Percentiles rank a stretch among this genome's conserved stretches.
These are phyloP conservation scores for Mrakia gelida DNA, from an alignment of 768 basidiomycete genomes.

Conservation along the genomic window DNA sequence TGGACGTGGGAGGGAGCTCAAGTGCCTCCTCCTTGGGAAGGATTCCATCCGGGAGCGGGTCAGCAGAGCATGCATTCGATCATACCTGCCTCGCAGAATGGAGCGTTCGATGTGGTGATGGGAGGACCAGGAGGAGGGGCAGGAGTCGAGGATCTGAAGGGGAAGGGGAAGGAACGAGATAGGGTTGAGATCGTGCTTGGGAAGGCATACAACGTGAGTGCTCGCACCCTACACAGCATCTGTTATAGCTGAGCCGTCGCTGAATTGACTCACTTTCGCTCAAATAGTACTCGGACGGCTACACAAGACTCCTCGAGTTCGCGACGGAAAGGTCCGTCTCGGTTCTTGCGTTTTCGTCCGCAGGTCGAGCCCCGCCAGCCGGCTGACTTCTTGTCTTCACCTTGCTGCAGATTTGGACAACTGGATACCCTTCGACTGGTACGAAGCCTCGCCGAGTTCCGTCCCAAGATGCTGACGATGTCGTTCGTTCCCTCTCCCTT, in stretches of 20 bases:
- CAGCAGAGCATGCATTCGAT: not conserved
- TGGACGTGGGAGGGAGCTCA: not conserved
- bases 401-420: slow-evolving; percentile 4
- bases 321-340: slow-evolving; percentile 3
- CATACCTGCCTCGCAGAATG: too few relatives aligned
- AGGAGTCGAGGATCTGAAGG: not conserved
- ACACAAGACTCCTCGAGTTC: not conserved
- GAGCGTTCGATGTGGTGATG: too few relatives aligned
- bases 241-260: too few relatives aligned
- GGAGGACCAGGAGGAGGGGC: not conserved
- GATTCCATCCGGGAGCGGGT: not conserved
- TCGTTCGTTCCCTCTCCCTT: slow-evolving; percentile 13
- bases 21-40: not conserved
- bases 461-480: slow-evolving; percentile 27
- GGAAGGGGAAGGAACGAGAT: not conserved
- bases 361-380: too few relatives aligned
- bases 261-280: not conserved
- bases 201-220: not conserved
- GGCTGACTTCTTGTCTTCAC: too few relatives aligned
- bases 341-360: not conserved
- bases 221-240: too few relatives aligned
- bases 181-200: not conserved
- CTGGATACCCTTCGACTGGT: slow-evolving; percentile 23
- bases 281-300: not conserved
- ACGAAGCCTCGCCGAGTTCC: slow-evolving; percentile 25